phyloP scores from a whole-genome alignment of 1,284 basidiomycete genomes.

The Coniophora puteana region DNA sequence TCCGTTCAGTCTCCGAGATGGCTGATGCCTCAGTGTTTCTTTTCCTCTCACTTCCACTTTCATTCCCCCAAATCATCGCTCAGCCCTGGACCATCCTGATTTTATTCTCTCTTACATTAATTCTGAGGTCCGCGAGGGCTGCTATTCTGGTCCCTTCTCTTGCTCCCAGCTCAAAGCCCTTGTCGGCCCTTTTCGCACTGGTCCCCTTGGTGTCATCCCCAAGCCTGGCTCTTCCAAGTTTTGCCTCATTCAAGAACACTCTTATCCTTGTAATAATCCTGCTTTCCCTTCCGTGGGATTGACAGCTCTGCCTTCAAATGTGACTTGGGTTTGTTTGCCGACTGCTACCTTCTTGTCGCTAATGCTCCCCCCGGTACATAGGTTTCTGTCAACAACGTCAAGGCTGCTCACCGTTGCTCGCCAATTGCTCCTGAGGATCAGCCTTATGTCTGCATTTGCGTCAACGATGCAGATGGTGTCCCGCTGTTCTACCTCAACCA shows the following conservation, averaged over 20 bases:
- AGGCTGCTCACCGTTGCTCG: slow-evolving; percentile 16
- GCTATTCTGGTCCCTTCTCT: neutral
- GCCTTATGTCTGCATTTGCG: slow-evolving; percentile 16
- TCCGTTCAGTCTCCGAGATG: slow-evolving; percentile 7
- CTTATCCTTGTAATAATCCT: slow-evolving; percentile 9
- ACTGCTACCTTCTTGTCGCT: slow-evolving; percentile 12
- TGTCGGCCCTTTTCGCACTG: slow-evolving; percentile 6
- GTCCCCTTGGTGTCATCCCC: slow-evolving; percentile 7
- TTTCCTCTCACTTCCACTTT: rapidly evolving
- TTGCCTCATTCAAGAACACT: slow-evolving; percentile 19
- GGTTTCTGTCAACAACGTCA: slow-evolving; percentile 16
- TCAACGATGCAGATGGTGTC: neutral
- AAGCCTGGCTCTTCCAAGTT: slow-evolving; percentile 7
- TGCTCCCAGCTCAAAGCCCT: neutral
- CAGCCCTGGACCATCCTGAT: neutral
- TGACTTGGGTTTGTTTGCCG: slow-evolving; percentile 28
- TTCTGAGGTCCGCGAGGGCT: neutral
- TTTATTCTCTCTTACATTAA: neutral
- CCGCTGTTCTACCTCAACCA: slow-evolving; percentile 13
- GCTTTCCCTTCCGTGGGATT: slow-evolving; percentile 18
- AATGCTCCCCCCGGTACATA: slow-evolving; percentile 17
- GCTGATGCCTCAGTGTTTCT: slow-evolving; percentile 15
- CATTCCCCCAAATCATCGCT: neutral
- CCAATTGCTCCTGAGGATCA: slow-evolving; percentile 13
- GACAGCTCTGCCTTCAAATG: slow-evolving; percentile 16